Base-by-base conservation (phyloP, 768 basidiomycete genomes). In the Tulasnella sp. region DNA sequence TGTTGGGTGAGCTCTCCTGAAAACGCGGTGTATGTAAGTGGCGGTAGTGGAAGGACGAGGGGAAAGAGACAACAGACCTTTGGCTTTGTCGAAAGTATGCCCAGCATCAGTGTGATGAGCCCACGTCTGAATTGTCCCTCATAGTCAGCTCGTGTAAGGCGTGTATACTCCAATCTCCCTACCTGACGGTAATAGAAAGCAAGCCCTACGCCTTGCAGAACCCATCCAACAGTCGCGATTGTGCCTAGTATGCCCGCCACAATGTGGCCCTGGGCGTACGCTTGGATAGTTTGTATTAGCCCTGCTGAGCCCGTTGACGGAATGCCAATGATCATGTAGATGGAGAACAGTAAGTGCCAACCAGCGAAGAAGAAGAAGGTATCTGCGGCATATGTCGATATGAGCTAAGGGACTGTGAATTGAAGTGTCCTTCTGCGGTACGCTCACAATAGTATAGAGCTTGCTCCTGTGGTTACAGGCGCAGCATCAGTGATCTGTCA, bases 311-410 rank as follows among this genome's bases (percentile, higher is more conserved):
- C 96, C 46, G 94, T 94, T 62, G 73, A 73, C 15, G 92, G 92
- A 66, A 96, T 86, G 64, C 94, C 94, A 69, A 98, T 83, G 70
- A 92, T 84, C 91, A 89, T 90, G 75, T 97, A 98, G 68, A 89
- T 69, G 63, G 87, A 88, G 75, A 91, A 97, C 43, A 89, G 76
- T 62, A 98, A 78, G 73, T 99, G 92, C 78, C 89, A 97, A 49
- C 92, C 94, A 57, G 84, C 79, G 74, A 99, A 99, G 73, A 97
- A 81, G 78, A 97, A 94, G 77, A 91, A 99, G 64, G 96, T 72
- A 75, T 97, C 93, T 97, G 66, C 17, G 45, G n/a, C 21, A 22
- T 49, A 50, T 34, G 25, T 49, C 3, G 25, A 25, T 19, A 50
- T 43, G 11, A 62, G 41, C 11, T 21, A 19, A 31, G 30, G 17